These are phyloP conservation scores for Alternaria sp. DNA, from an alignment of 2,329 filamentous ascomycete genomes.

Conservation along the genomic window DNA sequence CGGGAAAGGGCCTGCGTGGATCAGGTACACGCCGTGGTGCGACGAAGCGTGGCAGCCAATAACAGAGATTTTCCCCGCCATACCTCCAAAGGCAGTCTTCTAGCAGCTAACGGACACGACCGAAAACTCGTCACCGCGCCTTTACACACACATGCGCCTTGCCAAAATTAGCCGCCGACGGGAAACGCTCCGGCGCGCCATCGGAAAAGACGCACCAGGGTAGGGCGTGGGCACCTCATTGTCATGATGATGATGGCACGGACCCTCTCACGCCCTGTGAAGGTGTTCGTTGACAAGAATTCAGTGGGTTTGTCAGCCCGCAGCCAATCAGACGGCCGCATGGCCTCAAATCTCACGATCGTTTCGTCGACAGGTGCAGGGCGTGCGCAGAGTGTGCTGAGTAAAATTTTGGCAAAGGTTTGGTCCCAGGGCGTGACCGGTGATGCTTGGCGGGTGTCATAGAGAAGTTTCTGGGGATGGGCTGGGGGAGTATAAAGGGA, in stretches of 20 bases:
- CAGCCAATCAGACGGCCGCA: slow-evolving; percentile 10
- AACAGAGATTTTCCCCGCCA: slow-evolving; percentile 26
- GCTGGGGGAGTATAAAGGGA: slow-evolving; percentile 21
- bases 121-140: slow-evolving; percentile 4
- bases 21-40: slow-evolving; percentile 6
- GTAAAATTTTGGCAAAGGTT: slow-evolving; percentile 4
- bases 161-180: slow-evolving; percentile 19
- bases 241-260: slow-evolving; percentile 11
- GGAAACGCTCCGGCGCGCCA: slow-evolving; percentile 15
- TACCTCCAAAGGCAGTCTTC: slow-evolving; percentile 23
- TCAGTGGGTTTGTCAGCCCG: slow-evolving; percentile 20
- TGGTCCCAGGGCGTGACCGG: slow-evolving; percentile 5
- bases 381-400: slow-evolving; percentile 18
- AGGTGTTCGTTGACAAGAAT: slow-evolving; percentile 16
- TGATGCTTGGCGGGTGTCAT: slow-evolving; percentile 23
- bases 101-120: slow-evolving; percentile 19
- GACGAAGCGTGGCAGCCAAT: slow-evolving; percentile 15
- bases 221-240: slow-evolving; percentile 15
- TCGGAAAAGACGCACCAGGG: slow-evolving; percentile 1
- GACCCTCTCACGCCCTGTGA: slow-evolving; percentile 4
- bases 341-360: slow-evolving; percentile 4
- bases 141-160: slow-evolving; percentile 5
- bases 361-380: slow-evolving; percentile 9
- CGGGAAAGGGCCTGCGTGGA: slow-evolving; percentile 13
- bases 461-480: slow-evolving; percentile 7